Evolutionary conservation across 768 basidiomycete species (phyloP).

Genomic region (Fomitopsis serialis): DNA sequence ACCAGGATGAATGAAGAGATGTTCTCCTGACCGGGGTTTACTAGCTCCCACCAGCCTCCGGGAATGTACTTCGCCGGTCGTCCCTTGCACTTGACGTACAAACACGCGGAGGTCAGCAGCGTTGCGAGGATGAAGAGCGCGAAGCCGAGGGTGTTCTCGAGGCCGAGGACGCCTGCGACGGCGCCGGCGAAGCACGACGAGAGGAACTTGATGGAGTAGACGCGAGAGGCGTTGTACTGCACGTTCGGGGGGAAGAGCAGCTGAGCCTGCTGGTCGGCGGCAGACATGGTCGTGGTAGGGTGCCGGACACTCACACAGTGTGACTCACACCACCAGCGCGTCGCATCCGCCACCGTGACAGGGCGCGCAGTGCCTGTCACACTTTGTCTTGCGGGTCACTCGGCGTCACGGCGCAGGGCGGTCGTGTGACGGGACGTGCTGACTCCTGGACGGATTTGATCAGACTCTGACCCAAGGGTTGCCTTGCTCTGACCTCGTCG

Average conservation of each 20-base stretch:
- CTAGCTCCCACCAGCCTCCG: conserved; percentile 60
- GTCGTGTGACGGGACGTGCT: background rate
- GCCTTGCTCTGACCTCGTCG: background rate
- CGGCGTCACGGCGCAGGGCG: background rate
- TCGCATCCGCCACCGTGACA: too few relatives aligned
- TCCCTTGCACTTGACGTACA: conserved; percentile 72
- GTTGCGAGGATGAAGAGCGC: conserved; percentile 67
- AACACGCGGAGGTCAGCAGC: conserved; percentile 57
- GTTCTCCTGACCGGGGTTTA: conserved; percentile 88
- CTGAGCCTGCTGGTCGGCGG: conserved; percentile 42
- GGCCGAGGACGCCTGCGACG: conserved; percentile 82
- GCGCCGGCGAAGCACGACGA: conserved; percentile 84
- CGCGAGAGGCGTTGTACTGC: conserved; percentile 52
- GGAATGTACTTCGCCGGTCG: conserved; percentile 56
- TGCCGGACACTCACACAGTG: too few relatives aligned
- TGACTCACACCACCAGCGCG: too few relatives aligned
- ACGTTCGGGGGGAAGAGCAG: conserved; percentile 66
- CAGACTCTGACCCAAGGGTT: conserved; percentile 5
- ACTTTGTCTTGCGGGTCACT: too few relatives aligned
- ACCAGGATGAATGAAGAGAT: conserved; percentile 86
- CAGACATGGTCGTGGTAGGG: conserved; percentile 18
- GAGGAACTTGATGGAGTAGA: conserved; percentile 67
- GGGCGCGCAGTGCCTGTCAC: too few relatives aligned
- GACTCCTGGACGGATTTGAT: too few relatives aligned
- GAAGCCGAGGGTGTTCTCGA: conserved; percentile 83